Percentiles rank a stretch among this genome's conserved stretches.
These are phyloP conservation scores for Neoboletus brunneissimus DNA, from an alignment of 768 basidiomycete species.

Conservation along the genomic window DNA sequence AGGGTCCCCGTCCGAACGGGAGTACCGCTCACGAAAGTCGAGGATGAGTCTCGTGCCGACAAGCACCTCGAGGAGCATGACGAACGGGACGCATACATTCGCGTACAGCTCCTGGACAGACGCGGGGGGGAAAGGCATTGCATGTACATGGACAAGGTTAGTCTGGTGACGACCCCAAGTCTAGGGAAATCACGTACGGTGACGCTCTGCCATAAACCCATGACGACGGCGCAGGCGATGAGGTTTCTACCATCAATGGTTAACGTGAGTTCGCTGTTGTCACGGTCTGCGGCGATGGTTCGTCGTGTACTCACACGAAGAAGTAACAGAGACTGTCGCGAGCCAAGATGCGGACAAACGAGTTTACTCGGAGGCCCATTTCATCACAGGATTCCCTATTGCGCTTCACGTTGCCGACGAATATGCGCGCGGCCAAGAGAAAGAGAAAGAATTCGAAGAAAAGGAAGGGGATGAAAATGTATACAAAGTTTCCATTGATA, in stretches of 20 bases:
- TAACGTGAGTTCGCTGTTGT: background rate
- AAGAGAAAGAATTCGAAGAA: constrained; percentile 31
- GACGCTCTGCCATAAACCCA: constrained; percentile 26
- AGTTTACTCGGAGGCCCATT: constrained; percentile 7
- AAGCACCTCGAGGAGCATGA: constrained; percentile 31
- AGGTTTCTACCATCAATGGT: constrained; percentile 20
- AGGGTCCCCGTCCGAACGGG: constrained; percentile 10
- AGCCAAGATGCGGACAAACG: constrained; percentile 24
- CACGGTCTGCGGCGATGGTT: background rate
- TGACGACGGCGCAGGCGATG: constrained; percentile 21
- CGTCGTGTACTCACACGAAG: constrained; percentile 23
- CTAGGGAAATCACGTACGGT: constrained; percentile 16
- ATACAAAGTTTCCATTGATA: constrained; percentile 20
- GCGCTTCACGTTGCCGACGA: constrained; percentile 8
- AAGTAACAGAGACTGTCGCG: constrained; percentile 34
- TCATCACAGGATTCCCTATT: background rate
- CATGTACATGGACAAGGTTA: background rate
- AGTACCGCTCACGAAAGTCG: constrained; percentile 31
- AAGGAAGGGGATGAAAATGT: constrained; percentile 31
- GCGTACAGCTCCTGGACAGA: constrained; percentile 23
- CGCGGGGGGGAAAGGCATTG: too few species aligned
- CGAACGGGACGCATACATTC: constrained; percentile 31
- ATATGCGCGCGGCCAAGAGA: constrained; percentile 18
- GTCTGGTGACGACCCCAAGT: background rate
- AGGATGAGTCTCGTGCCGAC: constrained; percentile 32